A percentile compares a stretch with the other conserved stretches of the same genome.
These are phyloP conservation scores for Tuber calosporum DNA, from an alignment of 495 filamentous ascomycete species.

Conservation along the genomic window DNA sequence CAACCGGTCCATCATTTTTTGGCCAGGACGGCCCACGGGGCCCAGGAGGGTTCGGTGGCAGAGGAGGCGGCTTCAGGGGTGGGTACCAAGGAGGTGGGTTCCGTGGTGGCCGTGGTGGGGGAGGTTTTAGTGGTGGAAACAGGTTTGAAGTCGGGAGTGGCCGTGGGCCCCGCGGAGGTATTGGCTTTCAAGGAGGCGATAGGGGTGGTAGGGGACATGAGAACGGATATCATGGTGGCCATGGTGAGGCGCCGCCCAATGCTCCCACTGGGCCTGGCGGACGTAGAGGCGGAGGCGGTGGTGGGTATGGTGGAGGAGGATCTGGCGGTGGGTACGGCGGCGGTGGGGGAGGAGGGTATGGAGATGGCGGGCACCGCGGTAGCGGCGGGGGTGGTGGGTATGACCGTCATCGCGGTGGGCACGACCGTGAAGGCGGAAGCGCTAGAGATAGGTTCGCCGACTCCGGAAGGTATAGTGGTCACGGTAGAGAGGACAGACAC, in stretches of 20 bases:
- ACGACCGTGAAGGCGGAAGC: constrained; percentile 47
- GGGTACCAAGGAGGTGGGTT: constrained; percentile 61
- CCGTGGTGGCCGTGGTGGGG: constrained; percentile 50
- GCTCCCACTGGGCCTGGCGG: constrained; percentile 43
- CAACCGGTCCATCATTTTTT: constrained; percentile 62
- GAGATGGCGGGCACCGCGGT: constrained; percentile 53
- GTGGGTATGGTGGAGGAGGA: constrained; percentile 44
- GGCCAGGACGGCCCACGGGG: constrained; percentile 50
- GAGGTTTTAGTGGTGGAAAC: constrained; percentile 52
- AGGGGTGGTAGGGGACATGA: constrained; percentile 30
- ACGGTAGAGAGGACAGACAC: constrained; percentile 32
- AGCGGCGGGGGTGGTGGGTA: constrained; percentile 43
- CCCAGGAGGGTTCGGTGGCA: constrained; percentile 39
- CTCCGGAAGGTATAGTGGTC: constrained; percentile 30
- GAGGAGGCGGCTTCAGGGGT: constrained; percentile 49
- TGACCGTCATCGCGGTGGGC: constrained; percentile 54
- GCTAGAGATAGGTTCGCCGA: constrained; percentile 5
- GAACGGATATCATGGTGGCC: constrained; percentile 45
- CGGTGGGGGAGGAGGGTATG: constrained; percentile 46
- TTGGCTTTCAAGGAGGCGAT: constrained; percentile 41
- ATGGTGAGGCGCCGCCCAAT: constrained; percentile 42
- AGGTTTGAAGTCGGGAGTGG: constrained; percentile 44
- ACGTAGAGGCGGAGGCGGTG: constrained; percentile 35
- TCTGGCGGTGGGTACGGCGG: constrained; percentile 54
- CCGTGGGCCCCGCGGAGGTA: constrained; percentile 38